These are phyloP conservation scores for Amanita exitialis DNA, from an alignment of 768 basidiomycete genomes.

Conservation along the genomic window DNA sequence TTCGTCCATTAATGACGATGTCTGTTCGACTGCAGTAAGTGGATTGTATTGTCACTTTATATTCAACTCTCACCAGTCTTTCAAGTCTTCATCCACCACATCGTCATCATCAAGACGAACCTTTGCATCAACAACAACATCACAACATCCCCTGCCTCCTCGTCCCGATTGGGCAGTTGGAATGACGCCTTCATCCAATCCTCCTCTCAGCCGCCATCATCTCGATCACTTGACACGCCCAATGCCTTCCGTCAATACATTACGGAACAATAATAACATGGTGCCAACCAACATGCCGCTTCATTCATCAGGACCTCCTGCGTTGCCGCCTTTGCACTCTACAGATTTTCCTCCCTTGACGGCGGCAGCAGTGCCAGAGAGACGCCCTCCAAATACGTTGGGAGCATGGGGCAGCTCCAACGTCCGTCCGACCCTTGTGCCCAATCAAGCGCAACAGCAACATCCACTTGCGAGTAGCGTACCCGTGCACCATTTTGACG, in stretches of 20 bases:
- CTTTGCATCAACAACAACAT: constrained; percentile 65
- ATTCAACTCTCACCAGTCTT: constrained; percentile 3
- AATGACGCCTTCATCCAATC: constrained; percentile 64
- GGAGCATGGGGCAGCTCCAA: constrained; percentile 67
- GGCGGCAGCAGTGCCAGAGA: constrained; percentile 34
- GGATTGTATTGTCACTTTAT: constrained; percentile 1
- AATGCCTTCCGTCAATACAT: constrained; percentile 30
- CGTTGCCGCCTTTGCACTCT: constrained; percentile 35
- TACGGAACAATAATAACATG: constrained; percentile 24
- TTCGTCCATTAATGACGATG: constrained; percentile 55
- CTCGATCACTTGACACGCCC: constrained; percentile 33
- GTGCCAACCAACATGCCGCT: constrained; percentile 18
- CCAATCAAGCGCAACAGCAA: constrained; percentile 17
- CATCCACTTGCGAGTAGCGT: constrained; percentile 13
- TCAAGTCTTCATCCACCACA: constrained; percentile 61
- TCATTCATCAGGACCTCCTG: constrained; percentile 18
- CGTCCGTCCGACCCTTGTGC: constrained; percentile 40
- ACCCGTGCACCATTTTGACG: constrained; percentile 25
- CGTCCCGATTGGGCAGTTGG: constrained; percentile 89
- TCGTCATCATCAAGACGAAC: constrained; percentile 76
- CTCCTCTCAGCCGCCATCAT: constrained; percentile 39
- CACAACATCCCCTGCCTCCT: constrained; percentile 61
- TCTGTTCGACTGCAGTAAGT: constrained; percentile 69
- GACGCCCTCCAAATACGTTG: constrained; percentile 39
- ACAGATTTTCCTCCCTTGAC: constrained; percentile 68